Evolutionary conservation across 2,329 filamentous ascomycete genomes (phyloP), one percentile per base, ranked within the genome.

Genomic region (Cadophora sp.): DNA sequence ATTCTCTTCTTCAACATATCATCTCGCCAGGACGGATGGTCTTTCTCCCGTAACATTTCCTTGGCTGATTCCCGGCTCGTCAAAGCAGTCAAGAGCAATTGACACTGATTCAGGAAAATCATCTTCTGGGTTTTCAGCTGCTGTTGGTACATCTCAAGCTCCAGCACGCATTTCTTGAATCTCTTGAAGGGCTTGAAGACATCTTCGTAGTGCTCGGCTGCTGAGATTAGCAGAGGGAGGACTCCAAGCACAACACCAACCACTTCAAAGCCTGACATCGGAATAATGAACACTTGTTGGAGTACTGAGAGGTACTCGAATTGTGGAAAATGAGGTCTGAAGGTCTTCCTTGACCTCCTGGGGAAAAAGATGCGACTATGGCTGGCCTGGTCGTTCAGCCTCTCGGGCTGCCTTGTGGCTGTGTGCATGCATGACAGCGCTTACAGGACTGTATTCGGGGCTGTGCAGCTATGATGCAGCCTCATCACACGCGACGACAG

Each of bases 161-260:
- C 47, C 20, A 20, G 47, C 20, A 20, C 47, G 11, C 11, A 20
- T 24, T 24, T 56, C 62, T 62, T 58, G 66, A 39, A 60, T 36
- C 60, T 27, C 36, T 48, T 56, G 45, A 67, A 64, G 13, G 55
- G 61, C 20, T 30, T 56, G 61, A 67, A 67, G 33, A 64, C 56
- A 62, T 67, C 61, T 43, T 67, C 27, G 20, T 60, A 64, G 27
- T 64, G 53, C 60, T 64, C 55, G 27, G 61, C 65, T 20, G 55
- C 61, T 20, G 60, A 64, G 43, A 60, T 64, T 24, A 64, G 47
- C 8, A 66, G 41, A 13, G 64, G 64, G 7, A 66, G 50, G 14
- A 66, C 41, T 41, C 64, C 64, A 24, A 66, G 45, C 20, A 62
- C 50, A 27, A 66, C 30, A 8, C 64, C 64, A 8, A 53, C 64